Evolutionary conservation across 73 alveolate species (phyloP).

Genomic region (Breviolum minutum): DNA sequence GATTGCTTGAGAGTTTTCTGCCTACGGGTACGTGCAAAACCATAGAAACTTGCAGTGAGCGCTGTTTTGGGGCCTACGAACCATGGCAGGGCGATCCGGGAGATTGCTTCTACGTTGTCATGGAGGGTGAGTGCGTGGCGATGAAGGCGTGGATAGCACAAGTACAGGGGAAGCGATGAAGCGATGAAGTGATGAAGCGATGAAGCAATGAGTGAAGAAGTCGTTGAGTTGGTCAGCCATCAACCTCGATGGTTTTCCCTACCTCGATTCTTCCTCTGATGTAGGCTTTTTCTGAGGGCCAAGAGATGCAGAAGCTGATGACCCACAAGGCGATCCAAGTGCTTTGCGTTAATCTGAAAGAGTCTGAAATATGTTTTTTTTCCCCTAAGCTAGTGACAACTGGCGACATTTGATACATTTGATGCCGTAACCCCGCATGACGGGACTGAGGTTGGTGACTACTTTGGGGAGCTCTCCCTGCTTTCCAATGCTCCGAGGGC

Average conservation of each 20-base stretch:
- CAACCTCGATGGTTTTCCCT: no score
- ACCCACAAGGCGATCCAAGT: constrained; percentile 11
- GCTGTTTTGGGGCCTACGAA: neutral
- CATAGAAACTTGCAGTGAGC: no score
- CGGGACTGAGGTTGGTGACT: constrained; percentile 72
- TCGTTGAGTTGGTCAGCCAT: no score
- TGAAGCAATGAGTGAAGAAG: neutral
- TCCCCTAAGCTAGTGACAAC: no score
- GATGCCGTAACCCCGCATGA: neutral
- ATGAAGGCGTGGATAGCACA: neutral
- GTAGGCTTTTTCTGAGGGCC: constrained; percentile 28
- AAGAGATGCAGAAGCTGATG: constrained; percentile 46
- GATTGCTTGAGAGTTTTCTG: no score
- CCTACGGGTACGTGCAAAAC: no score
- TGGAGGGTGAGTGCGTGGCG: constrained; percentile 76
- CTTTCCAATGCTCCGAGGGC: constrained; percentile 96
- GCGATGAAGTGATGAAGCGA: neutral
- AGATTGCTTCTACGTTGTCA: constrained; percentile 50
- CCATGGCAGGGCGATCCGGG: constrained; percentile 33
- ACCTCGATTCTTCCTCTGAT: no score
- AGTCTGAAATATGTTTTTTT: no score
- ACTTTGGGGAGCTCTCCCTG: constrained; percentile 96
- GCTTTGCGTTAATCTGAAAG: no score
- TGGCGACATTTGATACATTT: neutral
- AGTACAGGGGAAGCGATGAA: neutral